phyloP scores from a whole-genome alignment of 2,329 filamentous ascomycete genomes.

The Botryotinia calthae region DNA sequence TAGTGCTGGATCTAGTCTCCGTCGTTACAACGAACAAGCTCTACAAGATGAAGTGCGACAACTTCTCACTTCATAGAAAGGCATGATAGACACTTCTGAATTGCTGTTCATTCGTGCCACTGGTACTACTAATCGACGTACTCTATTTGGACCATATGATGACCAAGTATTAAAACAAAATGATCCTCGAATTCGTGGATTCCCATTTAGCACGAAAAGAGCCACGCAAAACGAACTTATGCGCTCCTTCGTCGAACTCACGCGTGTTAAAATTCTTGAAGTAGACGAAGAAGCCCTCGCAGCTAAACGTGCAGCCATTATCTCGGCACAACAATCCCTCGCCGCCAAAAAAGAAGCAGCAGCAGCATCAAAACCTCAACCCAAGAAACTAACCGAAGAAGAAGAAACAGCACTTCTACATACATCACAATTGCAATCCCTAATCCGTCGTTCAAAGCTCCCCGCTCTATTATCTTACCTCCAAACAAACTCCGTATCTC shows the following conservation, averaged over 20 bases:
- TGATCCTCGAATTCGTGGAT: constrained; percentile 77
- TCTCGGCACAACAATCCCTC: constrained; percentile 45
- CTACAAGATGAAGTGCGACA: constrained; percentile 83
- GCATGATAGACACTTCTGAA: constrained; percentile 78
- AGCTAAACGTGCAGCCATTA: constrained; percentile 47
- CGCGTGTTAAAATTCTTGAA: constrained; percentile 79
- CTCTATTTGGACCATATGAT: constrained; percentile 88
- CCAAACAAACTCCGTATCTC: constrained; percentile 66
- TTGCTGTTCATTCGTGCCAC: constrained; percentile 87
- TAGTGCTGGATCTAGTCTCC: constrained; percentile 84
- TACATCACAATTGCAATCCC: constrained; percentile 81
- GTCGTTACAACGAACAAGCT: constrained; percentile 91
- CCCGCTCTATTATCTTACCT: constrained; percentile 85
- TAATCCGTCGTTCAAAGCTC: constrained; percentile 86
- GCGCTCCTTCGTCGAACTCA: constrained; percentile 91
- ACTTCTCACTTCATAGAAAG: constrained; percentile 80
- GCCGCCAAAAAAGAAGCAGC: constrained; percentile 46
- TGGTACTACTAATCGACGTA: constrained; percentile 79
- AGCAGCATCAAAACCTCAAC: constrained; percentile 45
- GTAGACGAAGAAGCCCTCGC: constrained; percentile 65
- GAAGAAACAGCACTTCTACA: constrained; percentile 81
- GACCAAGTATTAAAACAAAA: constrained; percentile 77
- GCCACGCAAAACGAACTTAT: constrained; percentile 94
- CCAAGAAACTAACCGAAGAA: constrained; percentile 70
- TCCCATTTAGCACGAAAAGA: constrained; percentile 88